Conservation (phyloP, 2,329 filamentous ascomycete genomes). For the Aureobasidium namibiae region DNA sequence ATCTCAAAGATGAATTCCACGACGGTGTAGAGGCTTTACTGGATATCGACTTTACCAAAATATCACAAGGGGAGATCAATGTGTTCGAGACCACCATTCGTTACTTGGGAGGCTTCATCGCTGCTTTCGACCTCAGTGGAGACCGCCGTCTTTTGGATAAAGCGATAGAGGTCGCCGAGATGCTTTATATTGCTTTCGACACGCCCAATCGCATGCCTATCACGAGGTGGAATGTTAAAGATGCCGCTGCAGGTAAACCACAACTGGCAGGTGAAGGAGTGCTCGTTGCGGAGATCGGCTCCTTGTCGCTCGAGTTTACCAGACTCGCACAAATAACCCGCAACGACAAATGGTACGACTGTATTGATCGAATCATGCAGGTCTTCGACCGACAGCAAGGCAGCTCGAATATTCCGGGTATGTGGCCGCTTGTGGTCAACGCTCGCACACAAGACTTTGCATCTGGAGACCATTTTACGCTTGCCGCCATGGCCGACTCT, state of each 20-base stretch:
- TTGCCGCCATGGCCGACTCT: conserved; percentile 27
- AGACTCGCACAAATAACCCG: conserved; percentile 77
- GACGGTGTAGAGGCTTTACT: conserved; percentile 62
- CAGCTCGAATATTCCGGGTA: conserved; percentile 48
- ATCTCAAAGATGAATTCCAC: conserved; percentile 63
- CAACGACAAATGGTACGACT: conserved; percentile 79
- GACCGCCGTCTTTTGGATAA: conserved; percentile 67
- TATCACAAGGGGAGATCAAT: conserved; percentile 59
- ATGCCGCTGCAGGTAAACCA: conserved; percentile 52
- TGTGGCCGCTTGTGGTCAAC: conserved; percentile 54
- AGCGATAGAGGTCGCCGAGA: conserved; percentile 68
- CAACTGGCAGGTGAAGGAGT: conserved; percentile 51
- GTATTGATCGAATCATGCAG: conserved; percentile 75
- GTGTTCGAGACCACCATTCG: conserved; percentile 89
- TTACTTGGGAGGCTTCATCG: conserved; percentile 77
- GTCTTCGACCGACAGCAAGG: conserved; percentile 53
- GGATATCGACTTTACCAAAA: conserved; percentile 75
- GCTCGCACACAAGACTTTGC: conserved; percentile 26
- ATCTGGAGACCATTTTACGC: conserved; percentile 22
- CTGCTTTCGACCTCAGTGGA: conserved; percentile 81
- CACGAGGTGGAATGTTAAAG: conserved; percentile 71
- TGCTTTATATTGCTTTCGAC: conserved; percentile 76
- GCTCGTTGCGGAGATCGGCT: conserved; percentile 63
- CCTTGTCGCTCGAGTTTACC: conserved; percentile 80
- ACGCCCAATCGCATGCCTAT: conserved; percentile 91